These are phyloP conservation scores for Candida anglica DNA, from an alignment of 805 yeast genomes.

Conservation along the genomic window DNA sequence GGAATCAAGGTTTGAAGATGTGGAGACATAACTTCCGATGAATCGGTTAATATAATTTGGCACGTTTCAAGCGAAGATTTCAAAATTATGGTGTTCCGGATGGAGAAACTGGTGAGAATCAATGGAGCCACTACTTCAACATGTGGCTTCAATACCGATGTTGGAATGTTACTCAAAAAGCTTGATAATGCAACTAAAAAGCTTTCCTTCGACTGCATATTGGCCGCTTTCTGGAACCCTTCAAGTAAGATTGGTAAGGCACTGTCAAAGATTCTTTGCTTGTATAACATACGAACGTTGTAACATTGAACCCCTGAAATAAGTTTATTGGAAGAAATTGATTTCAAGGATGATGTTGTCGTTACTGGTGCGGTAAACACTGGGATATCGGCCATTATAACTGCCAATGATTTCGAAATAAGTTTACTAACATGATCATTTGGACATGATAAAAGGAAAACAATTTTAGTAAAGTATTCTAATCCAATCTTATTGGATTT, in stretches of 20 bases:
- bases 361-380: conserved; percentile 38
- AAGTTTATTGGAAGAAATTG: conserved; percentile 20
- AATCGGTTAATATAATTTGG: conserved; percentile 49
- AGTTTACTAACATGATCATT: conserved; percentile 15
- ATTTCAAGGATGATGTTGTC: too few relatives aligned
- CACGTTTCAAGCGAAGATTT: conserved; percentile 61
- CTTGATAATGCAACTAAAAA: conserved; percentile 65
- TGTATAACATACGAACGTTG: conserved; percentile 65
- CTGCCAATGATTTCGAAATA: conserved; percentile 53
- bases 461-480: conserved; percentile 15
- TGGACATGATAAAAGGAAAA: conserved; percentile 20
- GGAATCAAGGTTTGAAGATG: conserved; percentile 59
- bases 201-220: conserved; percentile 28
- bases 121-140: conserved; percentile 66
- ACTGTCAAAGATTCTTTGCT: conserved; percentile 71
- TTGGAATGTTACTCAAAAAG: conserved; percentile 62
- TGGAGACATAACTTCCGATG: conserved; percentile 47
- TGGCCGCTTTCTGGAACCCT: conserved; percentile 36
- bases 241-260: conserved; percentile 54
- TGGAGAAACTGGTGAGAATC: conserved; percentile 57
- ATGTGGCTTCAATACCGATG: conserved; percentile 60
- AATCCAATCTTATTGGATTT: conserved; percentile 44
- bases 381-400: conserved; percentile 65
- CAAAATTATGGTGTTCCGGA: conserved; percentile 46
- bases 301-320: conserved; percentile 49